Evolutionary conservation across 352 stramenopile species (phyloP).

Genomic region (Phytophthora kernoviae): DNA sequence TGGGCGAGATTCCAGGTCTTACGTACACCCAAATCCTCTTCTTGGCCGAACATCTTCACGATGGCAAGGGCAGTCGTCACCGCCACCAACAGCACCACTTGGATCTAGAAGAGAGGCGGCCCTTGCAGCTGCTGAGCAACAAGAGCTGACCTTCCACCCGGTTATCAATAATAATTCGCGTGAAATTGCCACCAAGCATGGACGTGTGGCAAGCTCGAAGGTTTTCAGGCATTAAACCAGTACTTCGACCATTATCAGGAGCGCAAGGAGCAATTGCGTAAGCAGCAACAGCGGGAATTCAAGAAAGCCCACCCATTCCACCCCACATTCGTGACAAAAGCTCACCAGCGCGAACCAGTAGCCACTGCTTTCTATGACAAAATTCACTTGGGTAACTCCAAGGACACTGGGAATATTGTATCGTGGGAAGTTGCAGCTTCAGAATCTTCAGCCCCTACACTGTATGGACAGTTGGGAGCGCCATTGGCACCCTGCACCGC

Average conservation of each 20-base stretch:
- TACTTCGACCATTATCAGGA: conserved; percentile 78
- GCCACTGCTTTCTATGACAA: conserved; percentile 62
- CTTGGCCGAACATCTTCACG: conserved; percentile 54
- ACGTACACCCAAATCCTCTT: conserved; percentile 81
- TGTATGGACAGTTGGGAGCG: conserved; percentile 9
- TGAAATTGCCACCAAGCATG: conserved; percentile 64
- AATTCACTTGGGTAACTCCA: conserved; percentile 32
- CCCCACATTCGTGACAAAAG: conserved; percentile 56
- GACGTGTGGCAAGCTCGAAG: conserved; percentile 54
- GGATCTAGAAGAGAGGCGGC: conserved; percentile 22
- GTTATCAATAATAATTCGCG: conserved; percentile 76
- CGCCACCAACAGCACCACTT: conserved; percentile 22
- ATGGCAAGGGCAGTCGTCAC: conserved; percentile 40
- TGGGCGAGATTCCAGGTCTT: conserved; percentile 59
- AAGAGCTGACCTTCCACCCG: conserved; percentile 73
- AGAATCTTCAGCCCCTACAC: conserved; percentile 7
- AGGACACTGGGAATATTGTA: conserved; percentile 9
- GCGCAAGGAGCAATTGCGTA: conserved; percentile 51
- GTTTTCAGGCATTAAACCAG: conserved; percentile 76
- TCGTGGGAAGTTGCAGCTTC: conserved; percentile 13
- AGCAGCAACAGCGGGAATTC: conserved; percentile 66
- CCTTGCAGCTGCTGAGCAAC: conserved; percentile 30
- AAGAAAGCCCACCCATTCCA: conserved; percentile 66
- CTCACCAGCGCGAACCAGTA: conserved; percentile 40
- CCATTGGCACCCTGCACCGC: conserved; percentile 12